Percentiles rank a stretch among this genome's conserved stretches.
Evolutionary conservation across 352 stramenopile species (phyloP).

Genomic region (Elongisporangium prolatum): DNA sequence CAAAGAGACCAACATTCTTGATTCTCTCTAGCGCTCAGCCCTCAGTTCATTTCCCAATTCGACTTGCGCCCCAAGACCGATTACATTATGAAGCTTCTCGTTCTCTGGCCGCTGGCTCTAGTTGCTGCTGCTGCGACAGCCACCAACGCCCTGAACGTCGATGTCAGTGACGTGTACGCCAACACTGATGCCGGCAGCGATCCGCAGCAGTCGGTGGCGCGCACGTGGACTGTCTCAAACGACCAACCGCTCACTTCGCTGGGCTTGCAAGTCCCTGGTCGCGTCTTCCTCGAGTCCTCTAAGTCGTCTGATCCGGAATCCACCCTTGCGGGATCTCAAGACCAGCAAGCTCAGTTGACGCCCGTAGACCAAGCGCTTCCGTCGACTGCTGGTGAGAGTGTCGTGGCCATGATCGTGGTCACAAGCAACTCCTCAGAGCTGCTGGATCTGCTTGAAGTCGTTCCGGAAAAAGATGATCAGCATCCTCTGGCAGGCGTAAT

Average conservation of each 20-base stretch:
- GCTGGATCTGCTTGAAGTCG: constrained; percentile 36
- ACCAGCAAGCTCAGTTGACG: neutral
- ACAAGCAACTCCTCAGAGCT: constrained; percentile 51
- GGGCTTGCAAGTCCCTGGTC: constrained; percentile 42
- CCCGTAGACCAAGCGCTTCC: neutral
- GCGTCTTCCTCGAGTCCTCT: constrained; percentile 39
- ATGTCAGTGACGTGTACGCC: constrained; percentile 21
- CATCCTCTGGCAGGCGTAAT: neutral
- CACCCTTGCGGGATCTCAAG: neutral
- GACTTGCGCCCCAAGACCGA: neutral
- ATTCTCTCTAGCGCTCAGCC: too few relatives aligned
- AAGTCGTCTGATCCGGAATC: neutral
- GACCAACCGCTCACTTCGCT: constrained; percentile 35
- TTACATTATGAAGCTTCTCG: constrained; percentile 20
- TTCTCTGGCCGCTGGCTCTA: constrained; percentile 12
- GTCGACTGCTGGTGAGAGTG: constrained; percentile 4
- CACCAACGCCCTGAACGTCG: constrained; percentile 25
- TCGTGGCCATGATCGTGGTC: constrained; percentile 50
- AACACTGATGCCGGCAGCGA: constrained; percentile 23
- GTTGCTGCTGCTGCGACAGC: neutral
- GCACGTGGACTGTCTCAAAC: constrained; percentile 39
- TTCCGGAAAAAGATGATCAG: neutral
- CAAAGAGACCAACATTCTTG: neutral
- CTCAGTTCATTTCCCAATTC: neutral
- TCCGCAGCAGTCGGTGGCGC: constrained; percentile 29